phyloP scores from a whole-genome alignment of 2,329 filamentous ascomycete genomes.

The Fusarium marasasianum region DNA sequence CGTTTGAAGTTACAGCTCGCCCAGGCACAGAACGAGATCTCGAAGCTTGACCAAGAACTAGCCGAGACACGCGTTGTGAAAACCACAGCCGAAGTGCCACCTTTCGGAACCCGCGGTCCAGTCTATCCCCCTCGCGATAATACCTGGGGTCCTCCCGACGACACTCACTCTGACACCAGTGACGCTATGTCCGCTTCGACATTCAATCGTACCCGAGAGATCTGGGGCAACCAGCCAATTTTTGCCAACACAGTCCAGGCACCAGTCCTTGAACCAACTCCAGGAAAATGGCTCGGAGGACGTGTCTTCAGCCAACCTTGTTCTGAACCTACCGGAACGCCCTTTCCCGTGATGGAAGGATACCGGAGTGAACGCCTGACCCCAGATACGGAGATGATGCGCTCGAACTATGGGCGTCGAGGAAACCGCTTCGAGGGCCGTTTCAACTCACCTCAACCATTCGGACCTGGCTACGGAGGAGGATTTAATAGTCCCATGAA shows the following conservation, averaged over 20 bases:
- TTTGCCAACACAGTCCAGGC: slow-evolving; percentile 50
- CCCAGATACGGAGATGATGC: slow-evolving; percentile 60
- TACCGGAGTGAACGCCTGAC: slow-evolving; percentile 59
- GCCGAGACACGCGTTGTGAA: slow-evolving; percentile 70
- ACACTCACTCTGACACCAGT: slow-evolving; percentile 65
- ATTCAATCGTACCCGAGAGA: slow-evolving; percentile 63
- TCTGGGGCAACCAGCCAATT: slow-evolving; percentile 64
- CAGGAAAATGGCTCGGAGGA: slow-evolving; percentile 57
- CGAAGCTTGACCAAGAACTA: slow-evolving; percentile 76
- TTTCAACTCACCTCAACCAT: slow-evolving; percentile 49
- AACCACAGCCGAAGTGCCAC: slow-evolving; percentile 54
- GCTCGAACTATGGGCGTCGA: slow-evolving; percentile 56
- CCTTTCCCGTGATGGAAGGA: slow-evolving; percentile 51
- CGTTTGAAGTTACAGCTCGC: slow-evolving; percentile 77
- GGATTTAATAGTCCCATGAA: slow-evolving; percentile 47
- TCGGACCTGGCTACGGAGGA: slow-evolving; percentile 49
- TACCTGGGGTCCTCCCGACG: slow-evolving; percentile 64
- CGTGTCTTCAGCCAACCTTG: slow-evolving; percentile 52
- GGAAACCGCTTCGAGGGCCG: slow-evolving; percentile 59
- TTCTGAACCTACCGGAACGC: slow-evolving; percentile 49
- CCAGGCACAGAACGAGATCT: slow-evolving; percentile 75
- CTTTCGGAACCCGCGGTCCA: slow-evolving; percentile 35
- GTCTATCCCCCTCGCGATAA: slow-evolving; percentile 50
- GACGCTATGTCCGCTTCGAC: slow-evolving; percentile 62
- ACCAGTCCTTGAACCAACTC: slow-evolving; percentile 49